A percentile compares a stretch with the other conserved stretches of the same genome.
Conservation (phyloP, 495 filamentous ascomycete genomes). For the Penicillium paxilli region DNA sequence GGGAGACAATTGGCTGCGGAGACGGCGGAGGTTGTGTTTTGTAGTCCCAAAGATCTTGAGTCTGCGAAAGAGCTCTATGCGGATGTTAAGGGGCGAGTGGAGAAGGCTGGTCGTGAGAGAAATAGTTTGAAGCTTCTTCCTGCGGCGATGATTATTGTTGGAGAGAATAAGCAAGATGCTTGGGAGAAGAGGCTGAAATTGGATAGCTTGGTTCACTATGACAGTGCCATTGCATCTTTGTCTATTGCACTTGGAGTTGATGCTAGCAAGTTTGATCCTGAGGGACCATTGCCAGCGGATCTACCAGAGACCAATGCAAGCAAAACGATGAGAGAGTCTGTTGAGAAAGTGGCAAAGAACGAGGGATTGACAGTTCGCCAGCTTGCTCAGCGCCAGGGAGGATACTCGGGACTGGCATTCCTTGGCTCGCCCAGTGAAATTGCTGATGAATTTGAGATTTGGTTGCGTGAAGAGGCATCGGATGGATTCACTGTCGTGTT, state of each 20-base stretch:
- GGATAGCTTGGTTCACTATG: slow-evolving; percentile 55
- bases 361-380: slow-evolving; percentile 51
- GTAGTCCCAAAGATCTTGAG: slow-evolving; percentile 39
- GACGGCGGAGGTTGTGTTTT: slow-evolving; percentile 57
- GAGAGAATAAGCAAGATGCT: slow-evolving; percentile 46
- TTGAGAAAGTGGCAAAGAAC: slow-evolving; percentile 40
- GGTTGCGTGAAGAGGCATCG: slow-evolving; percentile 48
- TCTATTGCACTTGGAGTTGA: slow-evolving; percentile 49
- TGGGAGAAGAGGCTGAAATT: slow-evolving; percentile 47
- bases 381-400: slow-evolving; percentile 51
- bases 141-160: slow-evolving; percentile 49
- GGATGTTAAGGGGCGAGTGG: slow-evolving; percentile 50
- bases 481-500: slow-evolving; percentile 50
- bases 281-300: slow-evolving; percentile 46
- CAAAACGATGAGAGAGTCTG: slow-evolving; percentile 46
- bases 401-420: slow-evolving; percentile 52
- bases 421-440: slow-evolving; percentile 50
- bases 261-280: slow-evolving; percentile 47
- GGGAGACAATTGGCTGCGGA: slow-evolving; percentile 54
- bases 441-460: slow-evolving; percentile 49
- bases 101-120: slow-evolving; percentile 39
- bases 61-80: slow-evolving; percentile 51
- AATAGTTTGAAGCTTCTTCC: slow-evolving; percentile 54
- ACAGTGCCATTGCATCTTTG: slow-evolving; percentile 55
- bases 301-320: slow-evolving; percentile 55